Conservation (phyloP, 805 yeast genomes). For the Nakazawaea pomicola region DNA sequence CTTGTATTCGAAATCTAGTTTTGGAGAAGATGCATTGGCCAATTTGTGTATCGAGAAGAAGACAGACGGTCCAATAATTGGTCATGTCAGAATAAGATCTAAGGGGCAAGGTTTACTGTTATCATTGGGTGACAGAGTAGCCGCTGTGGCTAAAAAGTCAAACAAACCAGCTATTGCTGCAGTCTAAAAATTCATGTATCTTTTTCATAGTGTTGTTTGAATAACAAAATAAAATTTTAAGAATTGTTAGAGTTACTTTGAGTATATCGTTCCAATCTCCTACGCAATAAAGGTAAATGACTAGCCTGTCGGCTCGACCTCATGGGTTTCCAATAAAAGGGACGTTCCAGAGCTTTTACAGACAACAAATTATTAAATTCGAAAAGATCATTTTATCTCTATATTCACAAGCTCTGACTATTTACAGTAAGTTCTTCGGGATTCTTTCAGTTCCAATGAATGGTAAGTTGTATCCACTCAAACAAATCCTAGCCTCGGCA, state of each 20-base stretch:
- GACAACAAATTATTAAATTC: too few relatives aligned
- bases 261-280: too few relatives aligned
- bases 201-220: neutral
- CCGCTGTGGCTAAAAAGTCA: constrained; percentile 65
- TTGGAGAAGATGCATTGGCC: constrained; percentile 97
- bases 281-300: too few relatives aligned
- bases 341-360: too few relatives aligned
- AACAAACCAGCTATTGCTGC: constrained; percentile 30
- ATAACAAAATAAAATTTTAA: neutral
- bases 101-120: constrained; percentile 97
- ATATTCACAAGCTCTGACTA: neutral
- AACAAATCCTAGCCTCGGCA: constrained; percentile 77
- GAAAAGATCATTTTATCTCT: neutral
- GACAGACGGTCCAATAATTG: constrained; percentile 70
- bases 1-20: constrained; percentile 83
- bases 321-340: too few relatives aligned
- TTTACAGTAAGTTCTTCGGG: constrained; percentile 22
- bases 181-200: constrained; percentile 18
- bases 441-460: constrained; percentile 52
- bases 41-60: constrained; percentile 88
- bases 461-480: constrained; percentile 81
- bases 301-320: too few relatives aligned
- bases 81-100: constrained; percentile 94
- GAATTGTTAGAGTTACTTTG: neutral
- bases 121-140: constrained; percentile 90